phyloP scores from a whole-genome alignment of 805 yeast genomes.

The Myxozyma neglecta region DNA sequence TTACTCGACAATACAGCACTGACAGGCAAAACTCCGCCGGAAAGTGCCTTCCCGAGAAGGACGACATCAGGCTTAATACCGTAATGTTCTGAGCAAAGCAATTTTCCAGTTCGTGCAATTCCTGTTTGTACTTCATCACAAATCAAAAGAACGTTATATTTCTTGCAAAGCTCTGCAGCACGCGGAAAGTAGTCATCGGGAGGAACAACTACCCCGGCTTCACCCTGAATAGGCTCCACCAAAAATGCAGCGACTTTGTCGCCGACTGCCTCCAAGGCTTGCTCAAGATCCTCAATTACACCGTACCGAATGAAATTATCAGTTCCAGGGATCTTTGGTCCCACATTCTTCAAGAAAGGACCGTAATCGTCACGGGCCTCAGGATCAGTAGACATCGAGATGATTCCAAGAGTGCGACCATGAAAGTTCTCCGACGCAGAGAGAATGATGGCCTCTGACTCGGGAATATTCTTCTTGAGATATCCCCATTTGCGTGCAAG shows the following conservation, averaged over 20 bases:
- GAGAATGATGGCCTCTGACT: constrained; percentile 79
- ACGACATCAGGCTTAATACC: constrained; percentile 84
- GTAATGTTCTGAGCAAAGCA: constrained; percentile 88
- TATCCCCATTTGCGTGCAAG: constrained; percentile 98
- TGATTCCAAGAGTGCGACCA: constrained; percentile 92
- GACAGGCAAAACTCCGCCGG: constrained; percentile 93
- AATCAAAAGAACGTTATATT: constrained; percentile 83
- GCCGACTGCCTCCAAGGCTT: constrained; percentile 78
- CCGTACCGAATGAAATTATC: constrained; percentile 74
- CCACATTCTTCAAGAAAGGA: constrained; percentile 80
- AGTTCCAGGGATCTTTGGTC: constrained; percentile 80
- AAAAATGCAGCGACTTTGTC: constrained; percentile 87
- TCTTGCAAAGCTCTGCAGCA: constrained; percentile 63
- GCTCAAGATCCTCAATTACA: constrained; percentile 78
- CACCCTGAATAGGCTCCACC: constrained; percentile 97
- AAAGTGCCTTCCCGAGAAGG: constrained; percentile 87
- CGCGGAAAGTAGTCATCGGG: constrained; percentile 72
- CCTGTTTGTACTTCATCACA: constrained; percentile 98
- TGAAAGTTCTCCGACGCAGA: constrained; percentile 92
- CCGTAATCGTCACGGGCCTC: constrained; percentile 89
- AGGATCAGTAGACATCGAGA: constrained; percentile 94
- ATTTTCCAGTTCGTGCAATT: constrained; percentile 93
- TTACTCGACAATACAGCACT: constrained; percentile 87
- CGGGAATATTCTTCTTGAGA: constrained; percentile 76
- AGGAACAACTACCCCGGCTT: constrained; percentile 96